A percentile compares a stretch with the other conserved stretches of the same genome.
phyloP scores from a whole-genome alignment of 352 stramenopile genomes.

The Thalassiosira sp. region DNA sequence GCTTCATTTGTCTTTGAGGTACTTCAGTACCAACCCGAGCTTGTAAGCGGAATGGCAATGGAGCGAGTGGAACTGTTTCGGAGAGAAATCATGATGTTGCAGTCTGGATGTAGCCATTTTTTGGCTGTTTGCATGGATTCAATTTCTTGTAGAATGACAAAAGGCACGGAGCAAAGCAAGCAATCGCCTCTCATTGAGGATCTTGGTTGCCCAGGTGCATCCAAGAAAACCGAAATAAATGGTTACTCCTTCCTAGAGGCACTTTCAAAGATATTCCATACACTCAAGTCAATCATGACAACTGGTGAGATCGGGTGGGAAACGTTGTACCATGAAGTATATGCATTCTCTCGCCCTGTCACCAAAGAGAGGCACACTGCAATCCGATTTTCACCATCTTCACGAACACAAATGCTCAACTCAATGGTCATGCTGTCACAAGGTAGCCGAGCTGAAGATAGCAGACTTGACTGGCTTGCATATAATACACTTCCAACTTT shows the following conservation, averaged over 20 bases:
- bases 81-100: slow-evolving; percentile 33
- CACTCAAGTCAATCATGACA: slow-evolving; percentile 19
- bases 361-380: neutral
- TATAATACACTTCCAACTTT: slow-evolving; percentile 17
- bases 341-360: neutral
- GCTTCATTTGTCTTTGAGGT: slow-evolving; percentile 35
- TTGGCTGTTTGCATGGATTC: slow-evolving; percentile 35
- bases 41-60: too few species aligned
- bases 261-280: slow-evolving; percentile 17
- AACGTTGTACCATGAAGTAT: neutral
- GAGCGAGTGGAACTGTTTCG: neutral
- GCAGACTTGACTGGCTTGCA: slow-evolving; percentile 25
- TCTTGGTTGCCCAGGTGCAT: neutral
- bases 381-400: slow-evolving; percentile 16
- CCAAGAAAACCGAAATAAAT: neutral
- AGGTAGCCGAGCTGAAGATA: slow-evolving; percentile 21
- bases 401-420: slow-evolving; percentile 27
- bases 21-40: slow-evolving; percentile 13
- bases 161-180: neutral
- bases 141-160: slow-evolving; percentile 21
- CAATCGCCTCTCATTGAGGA: slow-evolving; percentile 19
- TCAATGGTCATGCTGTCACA: slow-evolving; percentile 26
- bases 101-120: slow-evolving; percentile 41
- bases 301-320: slow-evolving; percentile 5
- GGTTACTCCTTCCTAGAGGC: slow-evolving; percentile 1